Evolutionary conservation across 2,329 filamentous ascomycete genomes (phyloP).

Genomic region (Fusarium luffae): DNA sequence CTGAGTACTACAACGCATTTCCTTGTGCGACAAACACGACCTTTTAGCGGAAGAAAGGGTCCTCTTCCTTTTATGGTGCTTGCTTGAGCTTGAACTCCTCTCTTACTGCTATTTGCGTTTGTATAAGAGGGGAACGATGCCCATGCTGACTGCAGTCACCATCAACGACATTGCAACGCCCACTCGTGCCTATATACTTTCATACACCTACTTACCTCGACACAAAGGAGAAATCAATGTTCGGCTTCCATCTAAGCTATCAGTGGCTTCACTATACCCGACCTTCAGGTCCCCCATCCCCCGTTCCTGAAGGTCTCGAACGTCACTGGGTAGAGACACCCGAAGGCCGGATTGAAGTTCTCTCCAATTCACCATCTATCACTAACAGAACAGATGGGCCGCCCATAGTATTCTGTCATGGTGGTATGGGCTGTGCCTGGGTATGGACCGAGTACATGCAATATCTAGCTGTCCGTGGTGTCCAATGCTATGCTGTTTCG

Average conservation of each 20-base stretch:
- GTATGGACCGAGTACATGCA: slow-evolving; percentile 65
- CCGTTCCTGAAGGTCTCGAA: slow-evolving; percentile 53
- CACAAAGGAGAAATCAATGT: slow-evolving; percentile 30
- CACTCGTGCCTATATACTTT: background rate
- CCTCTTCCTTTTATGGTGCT: background rate
- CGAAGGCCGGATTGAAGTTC: slow-evolving; percentile 60
- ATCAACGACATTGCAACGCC: background rate
- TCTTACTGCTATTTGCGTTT: background rate
- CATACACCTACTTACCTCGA: background rate
- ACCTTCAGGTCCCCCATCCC: slow-evolving; percentile 37
- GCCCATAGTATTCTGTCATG: slow-evolving; percentile 64
- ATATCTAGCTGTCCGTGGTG: slow-evolving; percentile 57
- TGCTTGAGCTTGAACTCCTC: background rate
- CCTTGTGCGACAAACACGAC: slow-evolving; percentile 13
- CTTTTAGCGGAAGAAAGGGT: background rate
- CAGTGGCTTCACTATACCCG: slow-evolving; percentile 43
- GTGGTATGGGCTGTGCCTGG: slow-evolving; percentile 64
- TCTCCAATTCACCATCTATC: slow-evolving; percentile 53
- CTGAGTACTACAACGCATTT: slow-evolving; percentile 4
- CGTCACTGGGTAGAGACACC: slow-evolving; percentile 58
- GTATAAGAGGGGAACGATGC: slow-evolving; percentile 15
- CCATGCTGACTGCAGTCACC: background rate
- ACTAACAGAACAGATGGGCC: slow-evolving; percentile 27
- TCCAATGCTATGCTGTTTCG: slow-evolving; percentile 64
- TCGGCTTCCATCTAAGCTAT: slow-evolving; percentile 43